Evolutionary conservation across 345 rosid species (phyloP).

Genomic region (Corchorus olitorius): DNA sequence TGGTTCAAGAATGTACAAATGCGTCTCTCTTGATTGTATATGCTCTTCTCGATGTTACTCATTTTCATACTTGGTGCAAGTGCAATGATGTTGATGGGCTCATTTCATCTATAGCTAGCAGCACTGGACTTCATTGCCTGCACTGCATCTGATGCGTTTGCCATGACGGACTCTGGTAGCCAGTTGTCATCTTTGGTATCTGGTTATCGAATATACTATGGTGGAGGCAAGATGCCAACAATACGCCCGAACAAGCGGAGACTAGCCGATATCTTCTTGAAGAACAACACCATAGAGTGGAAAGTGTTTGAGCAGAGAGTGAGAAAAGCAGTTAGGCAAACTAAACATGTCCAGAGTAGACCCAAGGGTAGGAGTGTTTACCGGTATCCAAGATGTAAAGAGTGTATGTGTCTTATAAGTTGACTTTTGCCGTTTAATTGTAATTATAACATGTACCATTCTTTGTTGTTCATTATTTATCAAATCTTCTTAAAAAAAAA

Average conservation of each 20-base stretch:
- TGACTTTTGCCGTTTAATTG: neutral
- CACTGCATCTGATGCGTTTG: constrained; percentile 82
- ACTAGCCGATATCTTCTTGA: constrained; percentile 64
- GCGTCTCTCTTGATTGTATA: neutral
- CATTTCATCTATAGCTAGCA: constrained; percentile 58
- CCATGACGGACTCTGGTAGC: constrained; percentile 98
- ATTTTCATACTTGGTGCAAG: neutral
- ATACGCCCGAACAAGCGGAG: constrained; percentile 73
- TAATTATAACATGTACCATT: neutral
- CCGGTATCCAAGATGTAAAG: constrained; percentile 81
- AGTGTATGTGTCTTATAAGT: constrained; percentile 70
- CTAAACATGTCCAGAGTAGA: constrained; percentile 76
- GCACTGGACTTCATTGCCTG: constrained; percentile 94
- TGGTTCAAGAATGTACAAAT: neutral
- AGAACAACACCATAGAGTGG: constrained; percentile 85
- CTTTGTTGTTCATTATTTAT: neutral
- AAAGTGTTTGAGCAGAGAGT: constrained; percentile 86
- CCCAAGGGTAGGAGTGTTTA: constrained; percentile 86
- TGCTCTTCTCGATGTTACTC: neutral
- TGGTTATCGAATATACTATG: constrained; percentile 78
- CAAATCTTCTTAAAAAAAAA: too few relatives aligned
- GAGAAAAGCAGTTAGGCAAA: constrained; percentile 91
- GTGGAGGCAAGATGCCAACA: constrained; percentile 94
- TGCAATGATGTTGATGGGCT: neutral
- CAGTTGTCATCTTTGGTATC: constrained; percentile 88